phyloP scores from a whole-genome alignment of 768 basidiomycete genomes.

The Tephrocybe sp. region DNA sequence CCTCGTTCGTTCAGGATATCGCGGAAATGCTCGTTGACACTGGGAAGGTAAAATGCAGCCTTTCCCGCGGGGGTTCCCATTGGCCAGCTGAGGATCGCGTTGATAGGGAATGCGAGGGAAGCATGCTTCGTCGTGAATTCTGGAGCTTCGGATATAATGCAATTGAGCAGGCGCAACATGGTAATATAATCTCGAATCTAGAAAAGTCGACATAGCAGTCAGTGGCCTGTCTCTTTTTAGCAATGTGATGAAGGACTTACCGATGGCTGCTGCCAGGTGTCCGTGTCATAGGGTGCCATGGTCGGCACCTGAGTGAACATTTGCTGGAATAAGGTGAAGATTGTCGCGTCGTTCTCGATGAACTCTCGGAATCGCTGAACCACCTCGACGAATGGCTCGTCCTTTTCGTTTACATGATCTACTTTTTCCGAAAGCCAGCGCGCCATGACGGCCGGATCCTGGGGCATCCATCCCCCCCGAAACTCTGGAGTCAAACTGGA shows the following conservation, averaged over 20 bases:
- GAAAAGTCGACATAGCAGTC: no score
- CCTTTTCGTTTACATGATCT: background rate
- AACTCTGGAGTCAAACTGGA: background rate
- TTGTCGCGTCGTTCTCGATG: constrained; percentile 8
- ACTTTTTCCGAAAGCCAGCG: constrained; percentile 9
- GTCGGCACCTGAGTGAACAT: constrained; percentile 14
- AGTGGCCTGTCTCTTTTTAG: background rate
- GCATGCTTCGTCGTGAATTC: constrained; percentile 32
- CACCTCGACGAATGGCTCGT: constrained; percentile 1
- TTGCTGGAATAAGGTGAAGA: constrained; percentile 7
- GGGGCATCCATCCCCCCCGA: constrained; percentile 7
- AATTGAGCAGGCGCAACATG: constrained; percentile 39
- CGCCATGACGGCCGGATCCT: constrained; percentile 1
- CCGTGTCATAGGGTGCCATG: constrained; percentile 7
- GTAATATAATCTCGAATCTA: constrained; percentile 39
- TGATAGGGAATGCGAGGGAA: constrained; percentile 45
- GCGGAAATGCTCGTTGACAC: constrained; percentile 45
- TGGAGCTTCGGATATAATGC: constrained; percentile 39
- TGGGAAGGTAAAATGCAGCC: constrained; percentile 33
- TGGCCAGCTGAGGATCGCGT: constrained; percentile 38
- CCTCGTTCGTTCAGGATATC: constrained; percentile 50
- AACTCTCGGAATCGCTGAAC: constrained; percentile 5
- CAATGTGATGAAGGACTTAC: background rate
- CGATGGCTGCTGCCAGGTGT: constrained; percentile 6
- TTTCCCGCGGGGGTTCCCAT: constrained; percentile 33